Percentiles rank a stretch among this genome's conserved stretches.
Evolutionary conservation across 495 filamentous ascomycete species (phyloP).

Genomic region (Penicillium silybi): DNA sequence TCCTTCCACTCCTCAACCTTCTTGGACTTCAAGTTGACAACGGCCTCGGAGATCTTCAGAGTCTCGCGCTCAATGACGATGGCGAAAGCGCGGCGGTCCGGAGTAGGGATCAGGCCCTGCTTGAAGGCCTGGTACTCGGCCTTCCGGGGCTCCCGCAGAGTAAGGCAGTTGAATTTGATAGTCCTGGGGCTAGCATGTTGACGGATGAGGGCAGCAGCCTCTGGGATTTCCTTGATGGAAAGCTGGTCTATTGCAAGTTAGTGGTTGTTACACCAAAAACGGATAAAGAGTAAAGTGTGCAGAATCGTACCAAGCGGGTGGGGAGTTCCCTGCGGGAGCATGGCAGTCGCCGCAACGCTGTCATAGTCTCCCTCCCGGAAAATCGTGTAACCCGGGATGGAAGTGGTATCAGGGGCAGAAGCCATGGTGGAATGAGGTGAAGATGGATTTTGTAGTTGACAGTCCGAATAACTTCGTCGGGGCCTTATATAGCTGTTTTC

Average conservation of each 20-base stretch:
- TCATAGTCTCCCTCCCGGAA: constrained; percentile 35
- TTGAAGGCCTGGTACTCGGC: constrained; percentile 74
- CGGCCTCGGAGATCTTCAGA: constrained; percentile 61
- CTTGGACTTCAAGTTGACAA: constrained; percentile 63
- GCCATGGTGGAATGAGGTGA: constrained; percentile 21
- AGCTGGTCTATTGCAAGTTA: constrained; percentile 25
- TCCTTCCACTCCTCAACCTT: constrained; percentile 69
- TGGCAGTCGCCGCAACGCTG: constrained; percentile 29
- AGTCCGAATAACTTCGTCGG: background rate
- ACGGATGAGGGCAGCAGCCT: constrained; percentile 29
- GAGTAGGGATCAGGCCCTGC: constrained; percentile 44
- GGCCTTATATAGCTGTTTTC: constrained; percentile 19
- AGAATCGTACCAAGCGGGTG: constrained; percentile 28
- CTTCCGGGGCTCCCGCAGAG: constrained; percentile 76
- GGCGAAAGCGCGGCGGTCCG: constrained; percentile 29
- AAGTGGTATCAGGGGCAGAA: constrained; percentile 33
- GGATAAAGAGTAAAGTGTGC: background rate
- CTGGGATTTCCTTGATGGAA: constrained; percentile 30
- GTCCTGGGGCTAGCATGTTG: constrained; percentile 28
- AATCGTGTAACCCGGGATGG: constrained; percentile 35
- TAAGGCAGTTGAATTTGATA: constrained; percentile 80
- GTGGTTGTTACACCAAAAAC: background rate
- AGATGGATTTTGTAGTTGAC: constrained; percentile 10
- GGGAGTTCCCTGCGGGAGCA: constrained; percentile 24
- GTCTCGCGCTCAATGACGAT: constrained; percentile 32